Percentiles rank a stretch among this genome's conserved stretches.
phyloP scores from a whole-genome alignment of 2,329 filamentous ascomycete species.

The Penicillium sumatraense region DNA sequence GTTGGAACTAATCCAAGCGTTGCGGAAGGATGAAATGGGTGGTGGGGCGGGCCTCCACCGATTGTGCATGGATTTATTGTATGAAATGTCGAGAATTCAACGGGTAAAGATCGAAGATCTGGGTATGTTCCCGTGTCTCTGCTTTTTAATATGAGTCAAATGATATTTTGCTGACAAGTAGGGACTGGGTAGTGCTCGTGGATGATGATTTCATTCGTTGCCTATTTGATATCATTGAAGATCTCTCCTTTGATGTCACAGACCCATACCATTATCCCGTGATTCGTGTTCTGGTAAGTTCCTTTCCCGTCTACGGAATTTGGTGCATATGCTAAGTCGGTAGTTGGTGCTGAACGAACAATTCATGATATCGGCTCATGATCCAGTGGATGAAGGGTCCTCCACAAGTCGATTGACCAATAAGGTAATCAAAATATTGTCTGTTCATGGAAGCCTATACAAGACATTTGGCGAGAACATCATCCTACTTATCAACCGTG shows the following conservation, averaged over 20 bases:
- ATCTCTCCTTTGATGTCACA: slow-evolving; percentile 80
- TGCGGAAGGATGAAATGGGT: slow-evolving; percentile 57
- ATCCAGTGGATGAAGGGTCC: slow-evolving; percentile 47
- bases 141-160: neutral
- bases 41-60: slow-evolving; percentile 69
- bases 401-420: slow-evolving; percentile 73
- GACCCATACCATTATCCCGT: slow-evolving; percentile 97
- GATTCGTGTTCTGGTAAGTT: slow-evolving; percentile 82
- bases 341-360: slow-evolving; percentile 96
- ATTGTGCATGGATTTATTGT: slow-evolving; percentile 83
- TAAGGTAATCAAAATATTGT: slow-evolving; percentile 88
- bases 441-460: slow-evolving; percentile 76
- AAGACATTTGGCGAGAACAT: slow-evolving; percentile 98
- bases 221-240: slow-evolving; percentile 86
- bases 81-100: slow-evolving; percentile 96
- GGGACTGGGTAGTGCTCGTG: slow-evolving; percentile 53
- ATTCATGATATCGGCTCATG: slow-evolving; percentile 81
- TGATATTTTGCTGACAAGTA: slow-evolving; percentile 7
- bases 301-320: neutral
- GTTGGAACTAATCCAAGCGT: slow-evolving; percentile 75
- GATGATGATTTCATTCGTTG: slow-evolving; percentile 81
- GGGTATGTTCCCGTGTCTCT: slow-evolving; percentile 48
- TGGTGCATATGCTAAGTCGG: neutral
- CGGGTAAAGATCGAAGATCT: slow-evolving; percentile 77
- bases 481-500: slow-evolving; percentile 90